Percentiles rank a stretch among this genome's conserved stretches.
phyloP scores from a whole-genome alignment of 768 basidiomycete genomes.

The Mycena filopes region DNA sequence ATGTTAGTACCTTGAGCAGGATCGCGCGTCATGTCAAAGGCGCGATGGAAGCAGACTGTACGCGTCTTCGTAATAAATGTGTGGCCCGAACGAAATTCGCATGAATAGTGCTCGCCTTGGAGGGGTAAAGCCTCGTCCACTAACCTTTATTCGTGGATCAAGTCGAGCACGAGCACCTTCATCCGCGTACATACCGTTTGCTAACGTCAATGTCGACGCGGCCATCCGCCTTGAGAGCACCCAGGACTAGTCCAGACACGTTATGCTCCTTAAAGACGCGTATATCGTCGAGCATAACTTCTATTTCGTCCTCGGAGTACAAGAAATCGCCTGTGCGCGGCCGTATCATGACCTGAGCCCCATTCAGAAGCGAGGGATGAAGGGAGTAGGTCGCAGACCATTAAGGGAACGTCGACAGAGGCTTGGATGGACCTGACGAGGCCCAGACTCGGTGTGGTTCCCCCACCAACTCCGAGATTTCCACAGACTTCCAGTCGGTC shows the following conservation, averaged over 20 bases:
- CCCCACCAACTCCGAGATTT: slow-evolving; percentile 78
- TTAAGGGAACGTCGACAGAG: slow-evolving; percentile 64
- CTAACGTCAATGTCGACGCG: slow-evolving; percentile 68
- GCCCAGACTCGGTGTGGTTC: slow-evolving; percentile 85
- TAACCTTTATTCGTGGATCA: slow-evolving; percentile 25
- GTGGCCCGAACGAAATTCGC: background rate
- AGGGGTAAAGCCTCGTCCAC: slow-evolving; percentile 35
- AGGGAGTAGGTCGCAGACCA: slow-evolving; percentile 55
- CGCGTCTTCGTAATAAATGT: slow-evolving; percentile 2
- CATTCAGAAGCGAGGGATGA: background rate
- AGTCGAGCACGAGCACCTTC: slow-evolving; percentile 1
- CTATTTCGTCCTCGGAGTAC: slow-evolving; percentile 73
- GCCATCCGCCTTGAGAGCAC: slow-evolving; percentile 66
- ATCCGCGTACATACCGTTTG: slow-evolving; percentile 54
- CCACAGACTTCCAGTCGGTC: slow-evolving; percentile 82
- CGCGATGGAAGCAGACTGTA: slow-evolving; percentile 32
- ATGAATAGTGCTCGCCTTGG: slow-evolving; percentile 25
- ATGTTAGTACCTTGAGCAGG: slow-evolving; percentile 71
- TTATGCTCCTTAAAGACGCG: slow-evolving; percentile 64
- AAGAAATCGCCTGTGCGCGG: slow-evolving; percentile 84
- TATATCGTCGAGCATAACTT: slow-evolving; percentile 83
- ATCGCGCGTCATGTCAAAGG: slow-evolving; percentile 62
- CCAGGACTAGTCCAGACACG: slow-evolving; percentile 75
- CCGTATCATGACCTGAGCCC: slow-evolving; percentile 77
- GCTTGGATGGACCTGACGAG: slow-evolving; percentile 68